Evolutionary conservation across 139 green algal species (phyloP), one percentile per base, ranked within the genome.

Genomic region (Tetradesmus lagerheimii): DNA sequence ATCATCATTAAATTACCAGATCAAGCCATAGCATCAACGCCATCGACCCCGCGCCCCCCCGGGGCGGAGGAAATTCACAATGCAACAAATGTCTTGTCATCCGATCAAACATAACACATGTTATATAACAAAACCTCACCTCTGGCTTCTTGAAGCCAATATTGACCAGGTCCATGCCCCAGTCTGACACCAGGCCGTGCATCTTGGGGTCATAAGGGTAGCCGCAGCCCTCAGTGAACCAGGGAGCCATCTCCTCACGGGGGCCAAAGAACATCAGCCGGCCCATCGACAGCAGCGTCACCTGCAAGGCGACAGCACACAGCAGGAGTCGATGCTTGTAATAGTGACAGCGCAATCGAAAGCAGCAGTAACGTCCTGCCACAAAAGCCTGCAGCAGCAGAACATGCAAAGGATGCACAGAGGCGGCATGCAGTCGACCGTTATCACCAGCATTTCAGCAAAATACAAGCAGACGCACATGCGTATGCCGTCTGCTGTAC

Each of bases 251-350:
- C 20, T 39, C 75, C 0, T 86, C 81, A 14, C 90, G 86, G 18
- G 90, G 47, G 29, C 93, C 92, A 76, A 41, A 90, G 91, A 94
- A 95, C 91, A 95, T 87, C 74, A 93, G 91, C 43, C 88, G 90
- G 41, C 93, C 94, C 12, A 45, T 35, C 0, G 94, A 95, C 62
- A 99, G 92, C 43, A 99, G 91, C 37, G 97, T 86, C 34, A 98
- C 89, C 93, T 99, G 95, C 11, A 67, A 71, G 57, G 2, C 1
- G 2, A 20, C 57, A 71, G 57, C 57, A 71, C 20, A 31, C 47
- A 62, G 47, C 47, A 20, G n/a, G 47, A 62, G 12, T 23, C 8
- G 12, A 62, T 62, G 12, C 47, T 23, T 62, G 47, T 62, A 1
- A 62, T 2, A 16, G 14, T 62, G 20, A 16, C 64, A n/a, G 27